Evolutionary conservation across 352 stramenopile genomes (phyloP).

Genomic region (Pelagophyceae sp.): DNA sequence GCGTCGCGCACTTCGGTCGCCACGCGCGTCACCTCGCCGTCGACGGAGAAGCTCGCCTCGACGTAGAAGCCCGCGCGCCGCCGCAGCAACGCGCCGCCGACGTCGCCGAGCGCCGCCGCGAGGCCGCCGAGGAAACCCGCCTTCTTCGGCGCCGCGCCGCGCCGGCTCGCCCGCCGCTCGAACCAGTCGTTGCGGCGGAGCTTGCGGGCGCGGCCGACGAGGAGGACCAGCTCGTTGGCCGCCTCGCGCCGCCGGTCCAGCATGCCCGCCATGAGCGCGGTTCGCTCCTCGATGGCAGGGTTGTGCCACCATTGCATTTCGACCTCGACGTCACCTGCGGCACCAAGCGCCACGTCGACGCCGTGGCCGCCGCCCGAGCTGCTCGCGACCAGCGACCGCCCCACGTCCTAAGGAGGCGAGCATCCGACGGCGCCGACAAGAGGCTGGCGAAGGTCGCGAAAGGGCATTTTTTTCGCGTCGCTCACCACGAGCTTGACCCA

Average conservation of each 20-base stretch:
- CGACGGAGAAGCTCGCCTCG: neutral
- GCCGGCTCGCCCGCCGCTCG: neutral
- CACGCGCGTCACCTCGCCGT: neutral
- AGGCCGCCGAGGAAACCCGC: neutral
- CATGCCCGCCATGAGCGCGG: neutral
- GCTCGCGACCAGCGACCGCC: neutral
- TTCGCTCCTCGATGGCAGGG: neutral
- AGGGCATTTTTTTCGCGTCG: too few relatives aligned
- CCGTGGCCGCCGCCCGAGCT: neutral
- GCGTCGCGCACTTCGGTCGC: neutral
- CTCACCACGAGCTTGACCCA: too few relatives aligned
- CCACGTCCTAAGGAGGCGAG: neutral
- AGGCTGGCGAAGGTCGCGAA: too few relatives aligned
- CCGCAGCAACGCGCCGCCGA: neutral
- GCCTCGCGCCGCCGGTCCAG: neutral
- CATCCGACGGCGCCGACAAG: too few relatives aligned
- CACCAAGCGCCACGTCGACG: neutral
- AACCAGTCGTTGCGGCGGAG: neutral
- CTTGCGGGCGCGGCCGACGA: neutral
- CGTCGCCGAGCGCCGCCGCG: neutral
- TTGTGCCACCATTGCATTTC: conserved; percentile 7
- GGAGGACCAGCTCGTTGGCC: neutral
- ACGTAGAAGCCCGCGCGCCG: neutral
- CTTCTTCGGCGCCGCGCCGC: neutral
- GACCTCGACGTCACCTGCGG: neutral